Percentiles rank a stretch among this genome's conserved stretches.
Evolutionary conservation across 1,139 yeast species (phyloP).

Genomic region (Candida smagusa): DNA sequence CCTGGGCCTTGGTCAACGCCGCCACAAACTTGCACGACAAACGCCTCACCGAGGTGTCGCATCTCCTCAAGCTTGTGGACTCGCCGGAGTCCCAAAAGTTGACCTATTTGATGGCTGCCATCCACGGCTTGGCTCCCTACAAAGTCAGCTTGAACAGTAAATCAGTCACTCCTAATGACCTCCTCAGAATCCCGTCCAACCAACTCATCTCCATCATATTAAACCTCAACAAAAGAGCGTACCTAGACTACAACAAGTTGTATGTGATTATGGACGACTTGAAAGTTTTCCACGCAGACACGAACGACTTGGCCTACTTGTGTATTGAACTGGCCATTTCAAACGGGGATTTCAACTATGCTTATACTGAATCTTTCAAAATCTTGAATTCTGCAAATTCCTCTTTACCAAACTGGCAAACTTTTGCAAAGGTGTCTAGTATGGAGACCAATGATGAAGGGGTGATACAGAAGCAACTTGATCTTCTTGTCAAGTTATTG

Average conservation of each 20-base stretch:
- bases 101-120: slow-evolving; percentile 4
- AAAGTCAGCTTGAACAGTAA: slow-evolving; percentile 1
- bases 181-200: slow-evolving; percentile 8
- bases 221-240: slow-evolving; percentile 55
- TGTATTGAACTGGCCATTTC: slow-evolving; percentile 60
- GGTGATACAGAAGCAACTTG: slow-evolving; percentile 41
- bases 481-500: slow-evolving; percentile 36
- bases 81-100: slow-evolving; percentile 25
- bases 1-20: slow-evolving; percentile 5
- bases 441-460: slow-evolving; percentile 18
- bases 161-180: slow-evolving; percentile 2
- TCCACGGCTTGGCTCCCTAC: slow-evolving; percentile 5
- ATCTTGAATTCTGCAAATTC: slow-evolving; percentile 7
- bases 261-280: slow-evolving; percentile 41
- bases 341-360: slow-evolving; percentile 52
- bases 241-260: slow-evolving; percentile 45
- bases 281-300: slow-evolving; percentile 23
- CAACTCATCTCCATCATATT: slow-evolving; percentile 37
- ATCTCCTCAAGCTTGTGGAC: not conserved
- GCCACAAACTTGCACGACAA: slow-evolving; percentile 40
- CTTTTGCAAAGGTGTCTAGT: slow-evolving; percentile 14
- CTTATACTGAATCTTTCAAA: slow-evolving; percentile 33
- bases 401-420: slow-evolving; percentile 3
- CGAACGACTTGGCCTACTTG: slow-evolving; percentile 32
- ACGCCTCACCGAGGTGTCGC: not conserved